Percentiles rank a stretch among this genome's conserved stretches.
phyloP scores from a whole-genome alignment of 2,329 filamentous ascomycete genomes.

The Ophiostoma sp. region DNA sequence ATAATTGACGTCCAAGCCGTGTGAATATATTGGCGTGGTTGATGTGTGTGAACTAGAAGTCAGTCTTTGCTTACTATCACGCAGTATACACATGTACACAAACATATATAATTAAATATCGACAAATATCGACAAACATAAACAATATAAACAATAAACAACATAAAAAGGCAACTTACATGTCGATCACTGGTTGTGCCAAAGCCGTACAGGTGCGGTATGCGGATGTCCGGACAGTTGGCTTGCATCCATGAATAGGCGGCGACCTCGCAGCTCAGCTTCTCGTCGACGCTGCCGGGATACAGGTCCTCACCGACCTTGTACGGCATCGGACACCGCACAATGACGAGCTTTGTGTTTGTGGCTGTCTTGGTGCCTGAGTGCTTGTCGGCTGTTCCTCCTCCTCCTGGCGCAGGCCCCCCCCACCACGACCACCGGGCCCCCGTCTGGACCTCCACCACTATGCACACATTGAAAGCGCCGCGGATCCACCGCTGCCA shows the following conservation, averaged over 20 bases:
- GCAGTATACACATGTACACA: too few relatives aligned
- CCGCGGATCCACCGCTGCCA: slow-evolving; percentile 15
- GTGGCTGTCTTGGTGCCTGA: neutral
- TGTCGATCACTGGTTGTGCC: slow-evolving; percentile 22
- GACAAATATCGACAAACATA: neutral
- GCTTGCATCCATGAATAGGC: slow-evolving; percentile 39
- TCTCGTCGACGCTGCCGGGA: slow-evolving; percentile 26
- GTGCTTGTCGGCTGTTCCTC: neutral
- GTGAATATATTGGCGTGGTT: slow-evolving; percentile 10
- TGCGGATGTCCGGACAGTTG: slow-evolving; percentile 36
- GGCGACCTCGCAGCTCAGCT: slow-evolving; percentile 37
- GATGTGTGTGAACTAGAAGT: neutral
- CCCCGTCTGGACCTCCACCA: slow-evolving; percentile 16
- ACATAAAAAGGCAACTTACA: slow-evolving; percentile 2
- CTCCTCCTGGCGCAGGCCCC: neutral
- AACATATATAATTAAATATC: neutral
- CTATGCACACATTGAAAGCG: slow-evolving; percentile 15
- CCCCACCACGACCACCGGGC: slow-evolving; percentile 7
- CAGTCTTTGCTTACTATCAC: neutral
- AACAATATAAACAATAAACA: neutral
- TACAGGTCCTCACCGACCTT: slow-evolving; percentile 11
- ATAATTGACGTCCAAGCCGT: neutral
- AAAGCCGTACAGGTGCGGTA: slow-evolving; percentile 32
- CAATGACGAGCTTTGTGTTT: neutral
- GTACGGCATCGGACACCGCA: slow-evolving; percentile 17